phyloP scores from a whole-genome alignment of 805 yeast species.

The Yarrowia sp. region DNA sequence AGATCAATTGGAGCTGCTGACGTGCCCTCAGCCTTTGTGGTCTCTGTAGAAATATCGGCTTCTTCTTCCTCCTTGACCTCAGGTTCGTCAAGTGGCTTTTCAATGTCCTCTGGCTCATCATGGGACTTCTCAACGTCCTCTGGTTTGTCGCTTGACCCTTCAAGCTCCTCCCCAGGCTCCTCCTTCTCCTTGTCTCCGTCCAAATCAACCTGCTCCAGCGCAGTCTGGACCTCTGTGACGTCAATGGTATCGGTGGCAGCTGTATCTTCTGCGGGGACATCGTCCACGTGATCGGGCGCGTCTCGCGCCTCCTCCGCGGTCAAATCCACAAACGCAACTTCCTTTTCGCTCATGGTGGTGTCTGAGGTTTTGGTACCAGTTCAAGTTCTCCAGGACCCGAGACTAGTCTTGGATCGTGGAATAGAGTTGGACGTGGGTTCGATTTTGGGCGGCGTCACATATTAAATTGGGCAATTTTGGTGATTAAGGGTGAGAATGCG shows the following conservation, averaged over 20 bases:
- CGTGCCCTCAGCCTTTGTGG: too few relatives aligned
- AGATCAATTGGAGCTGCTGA: background rate
- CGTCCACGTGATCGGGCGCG: background rate
- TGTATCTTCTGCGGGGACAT: background rate
- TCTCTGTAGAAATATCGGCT: background rate
- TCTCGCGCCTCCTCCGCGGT: slow-evolving; percentile 1
- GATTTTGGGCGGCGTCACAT: background rate
- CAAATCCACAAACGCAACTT: slow-evolving; percentile 12
- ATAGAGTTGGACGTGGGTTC: background rate
- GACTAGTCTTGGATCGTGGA: background rate
- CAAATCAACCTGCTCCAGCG: slow-evolving; percentile 4
- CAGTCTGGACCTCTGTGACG: background rate
- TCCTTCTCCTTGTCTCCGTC: background rate
- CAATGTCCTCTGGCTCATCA: background rate
- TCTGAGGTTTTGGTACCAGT: background rate
- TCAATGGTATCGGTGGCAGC: background rate
- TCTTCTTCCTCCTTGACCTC: background rate
- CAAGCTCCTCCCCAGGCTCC: background rate
- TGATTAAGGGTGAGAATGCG: too few relatives aligned
- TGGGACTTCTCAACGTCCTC: background rate
- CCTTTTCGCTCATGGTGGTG: slow-evolving; percentile 8
- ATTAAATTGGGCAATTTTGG: background rate
- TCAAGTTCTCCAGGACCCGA: background rate
- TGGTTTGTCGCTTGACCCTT: background rate
- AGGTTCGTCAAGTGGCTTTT: background rate